Evolutionary conservation across 2,329 filamentous ascomycete genomes (phyloP), one percentile per base, ranked within the genome.

Genomic region (Fusarium chaquense): DNA sequence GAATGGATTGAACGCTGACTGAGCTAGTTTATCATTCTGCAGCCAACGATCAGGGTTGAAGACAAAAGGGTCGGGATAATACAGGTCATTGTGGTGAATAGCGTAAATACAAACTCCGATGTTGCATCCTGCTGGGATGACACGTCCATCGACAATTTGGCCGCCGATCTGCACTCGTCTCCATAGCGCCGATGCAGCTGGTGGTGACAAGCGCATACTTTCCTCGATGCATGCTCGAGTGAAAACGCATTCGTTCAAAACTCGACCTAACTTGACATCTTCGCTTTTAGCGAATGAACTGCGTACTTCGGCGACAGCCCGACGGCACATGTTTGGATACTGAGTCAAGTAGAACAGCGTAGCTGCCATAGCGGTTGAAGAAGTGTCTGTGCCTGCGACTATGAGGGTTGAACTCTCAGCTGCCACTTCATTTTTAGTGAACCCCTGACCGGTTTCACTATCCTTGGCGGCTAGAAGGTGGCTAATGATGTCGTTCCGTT

Each of bases 41-140:
- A 51, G 18, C 49, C 49, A 51, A 15, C 49, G 49, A 20, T 51
- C 49, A 6, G 49, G 49, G 10, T 51, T 51, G 35, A 40, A 51
- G 4, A 22, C 24, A 6, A 40, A 51, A 15, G 49, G 49, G 4
- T 51, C 49, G 16, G 35, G 35, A 51, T 9, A 51, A 40, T 40
- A 30, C 16, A 20, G 8, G 4, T 20, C 24, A 3, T 51, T 40
- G 24, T 51, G 49, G 24, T 51, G 49, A 10, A 51, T 40, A 15
- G 35, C 35, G 49, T 51, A 51, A 10, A 51, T 51, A 20, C 49
- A 11, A 20, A 51, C 35, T 20, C 49, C 49, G 5, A 51, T 16
- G 11, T 51, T 8, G 15, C 35, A 51, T 51, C 49, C 49, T 30
- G 18, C 16, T 30, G 24, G 49, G 22, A 51, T 40, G 18, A 40